Conservation (phyloP, 441 rosid genomes). For the Bocquillonia castaneifolia region DNA sequence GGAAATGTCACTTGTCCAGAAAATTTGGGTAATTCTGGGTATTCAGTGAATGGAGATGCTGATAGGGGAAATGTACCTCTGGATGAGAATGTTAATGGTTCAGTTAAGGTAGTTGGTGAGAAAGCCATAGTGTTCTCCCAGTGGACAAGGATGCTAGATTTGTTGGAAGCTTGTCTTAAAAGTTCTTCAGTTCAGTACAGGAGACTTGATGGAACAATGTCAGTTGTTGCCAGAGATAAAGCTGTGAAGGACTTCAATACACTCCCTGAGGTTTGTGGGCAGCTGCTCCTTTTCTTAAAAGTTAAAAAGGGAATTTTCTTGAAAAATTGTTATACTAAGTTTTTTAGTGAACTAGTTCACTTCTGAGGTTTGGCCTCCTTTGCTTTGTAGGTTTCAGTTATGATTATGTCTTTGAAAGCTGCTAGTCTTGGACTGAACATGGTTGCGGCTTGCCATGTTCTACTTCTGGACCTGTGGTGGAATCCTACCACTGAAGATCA, state of each 20-base stretch:
- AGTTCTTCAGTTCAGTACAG: conserved; percentile 64
- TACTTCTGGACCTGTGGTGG: conserved; percentile 93
- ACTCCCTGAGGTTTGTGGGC: conserved; percentile 66
- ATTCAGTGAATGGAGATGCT: conserved; percentile 13
- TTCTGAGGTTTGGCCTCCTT: neutral
- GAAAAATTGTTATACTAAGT: neutral
- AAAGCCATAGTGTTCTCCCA: conserved; percentile 90
- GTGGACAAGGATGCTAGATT: conserved; percentile 89
- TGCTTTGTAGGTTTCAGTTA: conserved; percentile 61
- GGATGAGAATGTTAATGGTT: conserved; percentile 27
- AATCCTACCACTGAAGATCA: conserved; percentile 97
- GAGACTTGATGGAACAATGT: conserved; percentile 94
- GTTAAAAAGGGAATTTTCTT: neutral
- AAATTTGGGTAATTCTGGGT: conserved; percentile 26
- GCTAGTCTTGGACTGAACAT: conserved; percentile 92
- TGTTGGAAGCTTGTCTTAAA: conserved; percentile 68
- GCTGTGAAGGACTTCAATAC: conserved; percentile 86
- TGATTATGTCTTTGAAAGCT: conserved; percentile 95
- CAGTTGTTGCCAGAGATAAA: conserved; percentile 78
- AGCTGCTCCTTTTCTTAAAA: neutral
- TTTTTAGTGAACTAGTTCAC: neutral
- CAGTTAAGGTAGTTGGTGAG: conserved; percentile 43
- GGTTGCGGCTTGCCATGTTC: conserved; percentile 90
- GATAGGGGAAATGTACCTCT: conserved; percentile 17
- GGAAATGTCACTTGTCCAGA: conserved; percentile 24